Evolutionary conservation across 2,329 filamentous ascomycete species (phyloP).

Genomic region (Ascochyta lentis): DNA sequence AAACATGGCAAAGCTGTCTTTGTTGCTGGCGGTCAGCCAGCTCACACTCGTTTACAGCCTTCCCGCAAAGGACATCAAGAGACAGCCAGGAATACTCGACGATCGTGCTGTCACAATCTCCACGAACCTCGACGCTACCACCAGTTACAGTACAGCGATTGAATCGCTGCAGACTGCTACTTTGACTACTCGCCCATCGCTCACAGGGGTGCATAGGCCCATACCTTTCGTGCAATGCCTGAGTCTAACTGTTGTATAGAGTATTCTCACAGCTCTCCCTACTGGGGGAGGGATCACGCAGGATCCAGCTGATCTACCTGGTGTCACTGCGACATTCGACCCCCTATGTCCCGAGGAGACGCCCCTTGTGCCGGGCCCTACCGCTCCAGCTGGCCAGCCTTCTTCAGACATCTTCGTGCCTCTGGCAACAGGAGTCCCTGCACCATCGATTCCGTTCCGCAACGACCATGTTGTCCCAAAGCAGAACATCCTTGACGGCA

Average conservation of each 20-base stretch:
- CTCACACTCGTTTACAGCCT: slow-evolving; percentile 31
- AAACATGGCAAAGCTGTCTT: slow-evolving; percentile 38
- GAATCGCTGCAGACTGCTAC: slow-evolving; percentile 37
- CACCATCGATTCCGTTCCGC: slow-evolving; percentile 45
- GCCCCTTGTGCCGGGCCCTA: slow-evolving; percentile 39
- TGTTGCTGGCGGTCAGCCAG: slow-evolving; percentile 34
- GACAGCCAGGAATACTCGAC: slow-evolving; percentile 15
- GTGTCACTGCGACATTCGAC: slow-evolving; percentile 24
- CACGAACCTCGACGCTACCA: slow-evolving; percentile 32
- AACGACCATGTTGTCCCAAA: slow-evolving; percentile 53
- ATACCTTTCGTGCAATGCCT: not conserved
- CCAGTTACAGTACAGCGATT: slow-evolving; percentile 40
- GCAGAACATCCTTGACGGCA: slow-evolving; percentile 46
- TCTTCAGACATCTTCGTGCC: slow-evolving; percentile 50
- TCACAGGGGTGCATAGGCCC: slow-evolving; percentile 35
- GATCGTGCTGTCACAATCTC: slow-evolving; percentile 35
- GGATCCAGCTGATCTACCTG: slow-evolving; percentile 33
- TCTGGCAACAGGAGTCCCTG: slow-evolving; percentile 51
- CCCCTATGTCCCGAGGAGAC: slow-evolving; percentile 38
- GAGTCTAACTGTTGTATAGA: slow-evolving; percentile 27
- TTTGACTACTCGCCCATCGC: slow-evolving; percentile 30
- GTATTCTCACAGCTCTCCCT: slow-evolving; percentile 42
- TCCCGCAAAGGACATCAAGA: slow-evolving; percentile 29
- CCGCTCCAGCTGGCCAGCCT: slow-evolving; percentile 18
- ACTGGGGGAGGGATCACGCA: slow-evolving; percentile 34